Percentiles rank a stretch among this genome's conserved stretches.
phyloP scores from a whole-genome alignment of 2,329 filamentous ascomycete species.

The Drechslerella coelobrocha region DNA sequence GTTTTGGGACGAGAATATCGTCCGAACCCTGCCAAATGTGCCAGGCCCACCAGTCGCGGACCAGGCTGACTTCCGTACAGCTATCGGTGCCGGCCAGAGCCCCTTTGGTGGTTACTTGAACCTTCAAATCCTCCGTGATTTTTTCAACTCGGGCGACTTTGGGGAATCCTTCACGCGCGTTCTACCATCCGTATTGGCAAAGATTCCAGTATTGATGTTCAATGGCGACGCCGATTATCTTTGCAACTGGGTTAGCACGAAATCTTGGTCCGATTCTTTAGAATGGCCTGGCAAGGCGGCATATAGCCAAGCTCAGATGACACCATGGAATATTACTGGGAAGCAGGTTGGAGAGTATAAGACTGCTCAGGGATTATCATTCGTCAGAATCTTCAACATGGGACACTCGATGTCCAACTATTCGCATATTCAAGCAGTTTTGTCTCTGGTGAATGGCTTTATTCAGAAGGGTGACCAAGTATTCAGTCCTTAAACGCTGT shows the following conservation, averaged over 20 bases:
- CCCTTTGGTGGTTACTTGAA: slow-evolving; percentile 87
- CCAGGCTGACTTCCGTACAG: slow-evolving; percentile 78
- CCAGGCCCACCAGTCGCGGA: slow-evolving; percentile 64
- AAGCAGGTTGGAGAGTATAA: slow-evolving; percentile 77
- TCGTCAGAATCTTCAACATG: slow-evolving; percentile 83
- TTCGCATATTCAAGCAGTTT: slow-evolving; percentile 83
- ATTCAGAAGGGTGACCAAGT: no score
- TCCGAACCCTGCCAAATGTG: background rate
- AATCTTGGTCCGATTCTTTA: slow-evolving; percentile 89
- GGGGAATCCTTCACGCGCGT: slow-evolving; percentile 96
- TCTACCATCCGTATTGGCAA: slow-evolving; percentile 80
- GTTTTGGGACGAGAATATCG: background rate
- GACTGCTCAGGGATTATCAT: slow-evolving; percentile 89
- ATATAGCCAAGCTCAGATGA: slow-evolving; percentile 74
- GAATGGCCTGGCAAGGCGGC: slow-evolving; percentile 88
- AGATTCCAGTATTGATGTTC: slow-evolving; percentile 95
- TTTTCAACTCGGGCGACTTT: slow-evolving; percentile 94
- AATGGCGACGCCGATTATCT: slow-evolving; percentile 88
- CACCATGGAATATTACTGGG: slow-evolving; percentile 71
- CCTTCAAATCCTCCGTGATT: slow-evolving; percentile 97
- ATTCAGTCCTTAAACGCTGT: no score
- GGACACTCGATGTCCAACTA: slow-evolving; percentile 98
- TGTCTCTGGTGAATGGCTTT: slow-evolving; percentile 97
- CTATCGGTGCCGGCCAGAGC: slow-evolving; percentile 85
- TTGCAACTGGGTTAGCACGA: slow-evolving; percentile 98